A percentile compares a stretch with the other conserved stretches of the same genome.
phyloP scores from a whole-genome alignment of 495 filamentous ascomycete genomes.

The Pyronema omphalodes region DNA sequence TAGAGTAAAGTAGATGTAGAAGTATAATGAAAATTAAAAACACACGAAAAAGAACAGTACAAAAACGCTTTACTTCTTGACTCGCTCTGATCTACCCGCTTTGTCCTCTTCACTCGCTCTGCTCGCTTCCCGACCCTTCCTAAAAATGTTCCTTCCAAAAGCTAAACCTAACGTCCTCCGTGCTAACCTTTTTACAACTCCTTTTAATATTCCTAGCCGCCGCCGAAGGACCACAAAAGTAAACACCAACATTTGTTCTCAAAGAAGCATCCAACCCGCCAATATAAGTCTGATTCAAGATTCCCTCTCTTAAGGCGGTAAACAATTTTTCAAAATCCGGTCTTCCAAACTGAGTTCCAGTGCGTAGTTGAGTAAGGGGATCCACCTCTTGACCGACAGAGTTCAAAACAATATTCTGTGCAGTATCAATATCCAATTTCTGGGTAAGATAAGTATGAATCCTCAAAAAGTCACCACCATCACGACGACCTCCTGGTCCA shows the following conservation, averaged over 20 bases:
- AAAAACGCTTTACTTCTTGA: no score
- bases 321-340: conserved; percentile 80
- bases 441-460: conserved; percentile 98
- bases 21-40: no score
- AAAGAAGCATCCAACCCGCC: conserved; percentile 52
- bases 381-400: conserved; percentile 72
- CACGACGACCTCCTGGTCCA: no score
- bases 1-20: no score
- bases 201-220: conserved; percentile 69
- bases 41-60: no score
- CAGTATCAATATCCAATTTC: conserved; percentile 71
- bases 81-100: no score
- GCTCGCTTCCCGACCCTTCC: no score
- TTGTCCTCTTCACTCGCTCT: no score
- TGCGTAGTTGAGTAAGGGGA: conserved; percentile 76
- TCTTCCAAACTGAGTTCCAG: conserved; percentile 85
- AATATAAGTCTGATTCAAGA: conserved; percentile 70
- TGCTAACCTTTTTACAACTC: conserved; percentile 52
- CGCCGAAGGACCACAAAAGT: conserved; percentile 83
- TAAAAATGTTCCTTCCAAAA: conserved; percentile 96
- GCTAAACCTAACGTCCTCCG: conserved; percentile 68
- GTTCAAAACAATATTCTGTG: conserved; percentile 93
- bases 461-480: conserved; percentile 57
- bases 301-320: conserved; percentile 67
- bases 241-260: conserved; percentile 80